Evolutionary conservation across 331 rosid genomes (phyloP).

Genomic region (Acacia pycnantha): DNA sequence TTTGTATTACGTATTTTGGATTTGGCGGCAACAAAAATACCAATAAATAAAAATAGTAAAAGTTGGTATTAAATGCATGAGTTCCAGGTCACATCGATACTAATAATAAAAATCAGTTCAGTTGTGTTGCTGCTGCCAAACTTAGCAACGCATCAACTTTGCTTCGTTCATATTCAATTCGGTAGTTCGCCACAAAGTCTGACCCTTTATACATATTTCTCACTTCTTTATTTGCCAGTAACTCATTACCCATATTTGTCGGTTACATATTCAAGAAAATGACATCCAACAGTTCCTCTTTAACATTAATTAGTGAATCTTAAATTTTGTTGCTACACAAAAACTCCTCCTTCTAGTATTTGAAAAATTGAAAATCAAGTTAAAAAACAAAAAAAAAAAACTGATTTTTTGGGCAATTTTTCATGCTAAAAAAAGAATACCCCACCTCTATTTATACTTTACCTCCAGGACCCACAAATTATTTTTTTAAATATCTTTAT

Average conservation of each 20-base stretch:
- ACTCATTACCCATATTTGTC: background rate
- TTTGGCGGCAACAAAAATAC: background rate
- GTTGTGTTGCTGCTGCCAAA: background rate
- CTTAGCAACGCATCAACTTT: constrained; percentile 14
- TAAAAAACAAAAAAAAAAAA: no score
- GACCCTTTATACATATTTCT: background rate
- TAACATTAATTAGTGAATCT: background rate
- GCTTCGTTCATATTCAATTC: background rate
- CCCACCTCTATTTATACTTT: no score
- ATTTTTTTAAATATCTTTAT: no score
- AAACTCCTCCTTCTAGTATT: no score
- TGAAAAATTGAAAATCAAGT: background rate
- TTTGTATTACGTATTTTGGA: no score
- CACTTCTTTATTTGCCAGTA: background rate
- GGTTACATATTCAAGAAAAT: background rate
- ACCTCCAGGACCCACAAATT: no score
- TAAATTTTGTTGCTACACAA: no score
- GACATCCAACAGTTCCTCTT: background rate
- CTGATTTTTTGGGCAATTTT: no score
- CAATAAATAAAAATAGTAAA: background rate
- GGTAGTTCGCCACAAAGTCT: background rate
- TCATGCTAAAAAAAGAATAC: no score
- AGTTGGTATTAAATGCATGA: background rate
- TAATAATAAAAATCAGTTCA: background rate
- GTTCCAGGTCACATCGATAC: background rate